Base-by-base conservation (phyloP, 2,329 filamentous ascomycete species). In the Zymoseptoria pseudotritici region DNA sequence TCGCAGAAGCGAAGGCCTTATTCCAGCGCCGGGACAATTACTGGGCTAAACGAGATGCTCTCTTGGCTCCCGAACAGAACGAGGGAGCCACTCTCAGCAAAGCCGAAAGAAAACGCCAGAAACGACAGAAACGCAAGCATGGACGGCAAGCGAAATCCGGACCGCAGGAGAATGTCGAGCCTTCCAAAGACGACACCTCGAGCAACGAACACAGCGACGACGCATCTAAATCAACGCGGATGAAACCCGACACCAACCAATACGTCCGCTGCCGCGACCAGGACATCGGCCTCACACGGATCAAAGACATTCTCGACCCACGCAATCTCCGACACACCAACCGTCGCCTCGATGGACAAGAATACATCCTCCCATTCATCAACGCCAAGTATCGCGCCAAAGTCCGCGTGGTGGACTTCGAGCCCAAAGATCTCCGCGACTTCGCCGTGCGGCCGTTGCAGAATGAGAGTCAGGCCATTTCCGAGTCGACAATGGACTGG, bases 321-420 rank as follows among this genome's bases (percentile, higher is more conserved):
- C 53, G 60, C 68, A 77, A 64, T 72, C 67, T 29, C 75, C 83
- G 63, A 70, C 78, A 53, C 79, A 79, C 19, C 74, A 74, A 29
- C 74, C 81, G 1, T 74, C 79, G 7, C 75, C 62, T 62, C 10
- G 55, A 62, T 21, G 64, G 64, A 19, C 52, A 36, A 10, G 54
- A 56, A 22, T 67, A 65, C 24, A 20, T 51, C 20, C 57, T 72
- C 13, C 71, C 71, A 9, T 73, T 73, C 65, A 59, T 70, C 59
- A 91, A 92, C 69, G 77, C 82, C 59, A 88, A 85, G 50, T 91
- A 91, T 71, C 83, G 85, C 53, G 78, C 84, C 21, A 79, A 82
- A 36, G 86, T 90, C 42, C 86, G 90, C n/a, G 86, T 96, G 1
- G 82, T 96, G 42, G 90, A 96, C 74, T 97, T 89, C 72, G 84